Evolutionary conservation across 2,329 filamentous ascomycete species (phyloP).

Genomic region (Sarocladiaceae sp.): DNA sequence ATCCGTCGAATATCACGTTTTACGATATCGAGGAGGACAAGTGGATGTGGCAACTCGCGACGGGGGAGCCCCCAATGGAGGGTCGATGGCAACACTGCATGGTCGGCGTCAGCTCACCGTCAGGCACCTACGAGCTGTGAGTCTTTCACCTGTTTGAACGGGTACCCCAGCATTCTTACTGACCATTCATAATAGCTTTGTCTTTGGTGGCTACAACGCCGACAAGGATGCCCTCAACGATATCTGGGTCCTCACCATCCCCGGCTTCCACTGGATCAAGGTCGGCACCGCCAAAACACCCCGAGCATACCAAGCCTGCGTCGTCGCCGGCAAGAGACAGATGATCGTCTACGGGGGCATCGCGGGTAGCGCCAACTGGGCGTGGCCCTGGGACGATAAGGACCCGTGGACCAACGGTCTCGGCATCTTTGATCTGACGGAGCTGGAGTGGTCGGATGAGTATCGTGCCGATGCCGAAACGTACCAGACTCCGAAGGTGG

Average conservation of each 20-base stretch:
- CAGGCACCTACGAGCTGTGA: constrained; percentile 30
- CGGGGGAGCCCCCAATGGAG: constrained; percentile 20
- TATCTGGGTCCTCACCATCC: constrained; percentile 30
- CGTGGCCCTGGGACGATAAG: not conserved
- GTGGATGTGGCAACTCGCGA: constrained; percentile 29
- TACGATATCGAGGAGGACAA: constrained; percentile 25
- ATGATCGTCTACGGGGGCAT: constrained; percentile 33
- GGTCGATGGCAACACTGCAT: constrained; percentile 24
- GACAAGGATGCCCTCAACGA: constrained; percentile 19
- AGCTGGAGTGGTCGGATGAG: constrained; percentile 10
- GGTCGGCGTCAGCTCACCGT: constrained; percentile 23
- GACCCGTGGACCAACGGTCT: constrained; percentile 12
- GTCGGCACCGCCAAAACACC: constrained; percentile 15
- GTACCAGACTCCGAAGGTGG: constrained; percentile 6
- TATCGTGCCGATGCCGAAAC: constrained; percentile 10
- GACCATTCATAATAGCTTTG: constrained; percentile 19
- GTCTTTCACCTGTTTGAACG: too few species aligned
- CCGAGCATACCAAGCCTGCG: constrained; percentile 27
- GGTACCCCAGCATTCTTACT: too few species aligned
- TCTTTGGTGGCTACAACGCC: constrained; percentile 27
- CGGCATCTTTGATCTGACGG: constrained; percentile 13
- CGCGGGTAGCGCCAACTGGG: not conserved
- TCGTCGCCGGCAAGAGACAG: constrained; percentile 28
- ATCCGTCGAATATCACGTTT: constrained; percentile 18
- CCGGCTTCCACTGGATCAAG: constrained; percentile 28